Evolutionary conservation across 2,329 filamentous ascomycete species (phyloP).

Genomic region (Apiospora pterosperma): DNA sequence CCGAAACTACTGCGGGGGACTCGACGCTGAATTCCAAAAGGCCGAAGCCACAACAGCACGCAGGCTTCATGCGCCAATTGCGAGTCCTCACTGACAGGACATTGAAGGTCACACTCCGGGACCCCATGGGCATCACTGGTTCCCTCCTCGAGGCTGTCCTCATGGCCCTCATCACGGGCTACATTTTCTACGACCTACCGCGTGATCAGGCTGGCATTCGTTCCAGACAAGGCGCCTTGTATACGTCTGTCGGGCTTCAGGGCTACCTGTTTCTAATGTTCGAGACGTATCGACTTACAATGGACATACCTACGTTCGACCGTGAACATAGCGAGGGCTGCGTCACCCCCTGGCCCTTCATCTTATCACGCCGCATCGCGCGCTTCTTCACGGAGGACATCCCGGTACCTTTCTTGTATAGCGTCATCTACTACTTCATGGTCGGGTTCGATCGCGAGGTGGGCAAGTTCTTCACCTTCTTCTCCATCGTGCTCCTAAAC

Average conservation of each 20-base stretch:
- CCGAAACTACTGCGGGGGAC: conserved; percentile 13
- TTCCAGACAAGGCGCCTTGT: conserved; percentile 69
- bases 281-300: conserved; percentile 70
- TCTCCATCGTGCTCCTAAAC: conserved; percentile 62
- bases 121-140: conserved; percentile 71
- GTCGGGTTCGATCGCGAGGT: conserved; percentile 64
- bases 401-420: conserved; percentile 68
- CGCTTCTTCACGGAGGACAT: conserved; percentile 69
- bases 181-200: conserved; percentile 66
- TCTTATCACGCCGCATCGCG: conserved; percentile 67
- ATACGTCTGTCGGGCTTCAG: conserved; percentile 68
- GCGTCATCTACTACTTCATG: conserved; percentile 75
- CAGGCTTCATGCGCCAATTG: conserved; percentile 60
- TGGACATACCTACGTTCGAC: conserved; percentile 74
- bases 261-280: conserved; percentile 75
- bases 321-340: conserved; percentile 72
- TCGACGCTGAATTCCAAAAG: conserved; percentile 6
- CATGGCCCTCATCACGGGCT: conserved; percentile 70
- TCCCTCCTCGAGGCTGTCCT: conserved; percentile 65
- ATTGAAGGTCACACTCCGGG: conserved; percentile 69
- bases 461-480: conserved; percentile 68
- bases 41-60: conserved; percentile 33
- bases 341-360: conserved; percentile 64
- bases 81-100: conserved; percentile 65
- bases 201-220: conserved; percentile 68